Percentiles rank a stretch among this genome's conserved stretches.
These are phyloP conservation scores for Dactylonectria estremocensis DNA, from an alignment of 2,329 filamentous ascomycete genomes.

Conservation along the genomic window DNA sequence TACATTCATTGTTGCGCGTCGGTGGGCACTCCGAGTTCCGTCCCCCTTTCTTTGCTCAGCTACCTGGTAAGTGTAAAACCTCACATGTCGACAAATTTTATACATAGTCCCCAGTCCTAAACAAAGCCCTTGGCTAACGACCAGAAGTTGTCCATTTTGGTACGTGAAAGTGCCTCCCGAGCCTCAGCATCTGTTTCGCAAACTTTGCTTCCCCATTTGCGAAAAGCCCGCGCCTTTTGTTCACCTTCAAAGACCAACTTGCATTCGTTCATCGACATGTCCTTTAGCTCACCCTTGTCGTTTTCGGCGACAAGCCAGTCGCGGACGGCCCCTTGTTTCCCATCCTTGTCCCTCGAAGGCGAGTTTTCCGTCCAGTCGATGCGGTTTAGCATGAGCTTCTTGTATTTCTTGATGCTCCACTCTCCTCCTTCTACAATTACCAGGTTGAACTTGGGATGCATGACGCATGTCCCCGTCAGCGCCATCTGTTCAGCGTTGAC, in stretches of 20 bases:
- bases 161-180: constrained; percentile 81
- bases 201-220: constrained; percentile 90
- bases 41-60: not conserved
- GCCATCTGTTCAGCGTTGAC: constrained; percentile 92
- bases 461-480: constrained; percentile 90
- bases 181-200: constrained; percentile 94
- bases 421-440: constrained; percentile 93
- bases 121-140: constrained; percentile 80
- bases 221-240: constrained; percentile 83
- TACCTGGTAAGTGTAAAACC: not conserved
- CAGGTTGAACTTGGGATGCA: constrained; percentile 90
- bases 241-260: constrained; percentile 92
- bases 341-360: constrained; percentile 74
- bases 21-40: not conserved
- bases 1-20: not conserved
- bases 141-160: constrained; percentile 98
- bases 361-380: constrained; percentile 96
- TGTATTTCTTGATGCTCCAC: constrained; percentile 87
- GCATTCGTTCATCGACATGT: constrained; percentile 87
- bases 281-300: constrained; percentile 83
- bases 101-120: constrained; percentile 17
- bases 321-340: constrained; percentile 74
- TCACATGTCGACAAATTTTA: not conserved
- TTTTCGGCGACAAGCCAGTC: constrained; percentile 87
- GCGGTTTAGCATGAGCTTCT: constrained; percentile 92